Conservation (phyloP, 75 land plant genomes). For the Cupressus sempervirens region DNA sequence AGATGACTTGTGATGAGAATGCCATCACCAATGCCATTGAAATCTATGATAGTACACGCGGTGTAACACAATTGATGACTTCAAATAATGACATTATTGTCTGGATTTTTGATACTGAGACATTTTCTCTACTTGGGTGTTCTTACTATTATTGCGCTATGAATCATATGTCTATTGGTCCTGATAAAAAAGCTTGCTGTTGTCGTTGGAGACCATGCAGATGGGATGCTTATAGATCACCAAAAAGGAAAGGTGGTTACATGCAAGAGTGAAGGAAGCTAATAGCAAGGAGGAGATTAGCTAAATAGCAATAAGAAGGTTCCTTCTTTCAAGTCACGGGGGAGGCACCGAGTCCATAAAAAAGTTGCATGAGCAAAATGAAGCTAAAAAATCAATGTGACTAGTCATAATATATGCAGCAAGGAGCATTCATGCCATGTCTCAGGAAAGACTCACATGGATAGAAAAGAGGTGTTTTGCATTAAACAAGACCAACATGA, state of each 20-base stretch:
- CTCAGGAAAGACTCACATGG: too few species aligned
- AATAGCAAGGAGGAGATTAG: too few species aligned
- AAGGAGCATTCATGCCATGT: too few species aligned
- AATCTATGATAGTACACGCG: constrained; percentile 45
- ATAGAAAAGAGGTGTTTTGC: too few species aligned
- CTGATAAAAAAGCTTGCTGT: constrained; percentile 76
- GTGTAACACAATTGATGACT: constrained; percentile 34
- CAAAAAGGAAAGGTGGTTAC: constrained; percentile 78
- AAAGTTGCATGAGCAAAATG: too few species aligned
- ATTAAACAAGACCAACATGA: too few species aligned
- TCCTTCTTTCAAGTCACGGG: too few species aligned
- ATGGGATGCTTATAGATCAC: constrained; percentile 73
- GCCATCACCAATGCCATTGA: constrained; percentile 94
- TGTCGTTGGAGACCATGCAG: constrained; percentile 84
- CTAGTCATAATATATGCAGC: too few species aligned
- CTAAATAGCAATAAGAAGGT: too few species aligned
- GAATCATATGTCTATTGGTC: constrained; percentile 74
- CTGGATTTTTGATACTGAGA: constrained; percentile 36
- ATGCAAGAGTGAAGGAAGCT: too few species aligned
- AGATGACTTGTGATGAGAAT: constrained; percentile 89
- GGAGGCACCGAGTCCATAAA: too few species aligned
- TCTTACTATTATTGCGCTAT: constrained; percentile 38
- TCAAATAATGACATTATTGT: constrained; percentile 45
- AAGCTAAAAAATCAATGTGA: too few species aligned
- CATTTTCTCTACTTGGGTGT: constrained; percentile 29